A percentile compares a stretch with the other conserved stretches of the same genome.
phyloP scores from a whole-genome alignment of 305 asterid genomes.

The Ilex paraguariensis region DNA sequence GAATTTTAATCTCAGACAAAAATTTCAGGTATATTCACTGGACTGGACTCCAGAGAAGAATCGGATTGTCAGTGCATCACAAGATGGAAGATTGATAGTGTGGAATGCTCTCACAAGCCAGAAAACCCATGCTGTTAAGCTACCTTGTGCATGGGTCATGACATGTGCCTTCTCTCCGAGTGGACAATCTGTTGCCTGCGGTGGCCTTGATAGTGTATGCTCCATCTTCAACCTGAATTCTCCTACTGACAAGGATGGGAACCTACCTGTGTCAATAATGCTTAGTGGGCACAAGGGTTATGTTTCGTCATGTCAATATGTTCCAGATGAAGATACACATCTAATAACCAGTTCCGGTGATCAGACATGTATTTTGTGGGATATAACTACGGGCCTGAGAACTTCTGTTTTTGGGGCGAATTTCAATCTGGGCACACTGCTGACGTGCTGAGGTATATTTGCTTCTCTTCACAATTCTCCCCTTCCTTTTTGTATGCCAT shows the following conservation, averaged over 20 bases:
- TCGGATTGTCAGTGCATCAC: conserved; percentile 97
- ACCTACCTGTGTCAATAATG: conserved; percentile 71
- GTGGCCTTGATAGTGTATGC: conserved; percentile 96
- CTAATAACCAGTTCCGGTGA: conserved; percentile 93
- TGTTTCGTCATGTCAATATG: conserved; percentile 93
- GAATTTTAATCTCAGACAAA: no score
- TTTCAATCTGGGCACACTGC: conserved; percentile 98
- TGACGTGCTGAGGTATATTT: conserved; percentile 69
- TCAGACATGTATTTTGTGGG: conserved; percentile 95
- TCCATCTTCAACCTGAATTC: conserved; percentile 90
- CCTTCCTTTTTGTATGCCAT: no score
- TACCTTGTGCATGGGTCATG: conserved; percentile 99
- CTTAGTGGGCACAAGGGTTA: conserved; percentile 95
- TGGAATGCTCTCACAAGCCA: conserved; percentile 99
- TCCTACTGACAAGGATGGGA: conserved; percentile 77
- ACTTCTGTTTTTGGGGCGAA: conserved; percentile 97
- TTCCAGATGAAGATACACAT: conserved; percentile 87
- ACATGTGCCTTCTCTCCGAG: conserved; percentile 94
- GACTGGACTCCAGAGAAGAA: conserved; percentile 97
- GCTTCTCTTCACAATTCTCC: conserved; percentile 5
- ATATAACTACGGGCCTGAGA: conserved; percentile 89
- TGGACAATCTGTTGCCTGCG: conserved; percentile 94
- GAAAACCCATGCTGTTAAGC: conserved; percentile 88
- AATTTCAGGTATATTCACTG: conserved; percentile 75
- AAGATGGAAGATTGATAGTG: conserved; percentile 95